Evolutionary conservation across 208 protist genomes (phyloP), one percentile per base, ranked within the genome.

Genomic region (Tritrichomonas foetus): DNA sequence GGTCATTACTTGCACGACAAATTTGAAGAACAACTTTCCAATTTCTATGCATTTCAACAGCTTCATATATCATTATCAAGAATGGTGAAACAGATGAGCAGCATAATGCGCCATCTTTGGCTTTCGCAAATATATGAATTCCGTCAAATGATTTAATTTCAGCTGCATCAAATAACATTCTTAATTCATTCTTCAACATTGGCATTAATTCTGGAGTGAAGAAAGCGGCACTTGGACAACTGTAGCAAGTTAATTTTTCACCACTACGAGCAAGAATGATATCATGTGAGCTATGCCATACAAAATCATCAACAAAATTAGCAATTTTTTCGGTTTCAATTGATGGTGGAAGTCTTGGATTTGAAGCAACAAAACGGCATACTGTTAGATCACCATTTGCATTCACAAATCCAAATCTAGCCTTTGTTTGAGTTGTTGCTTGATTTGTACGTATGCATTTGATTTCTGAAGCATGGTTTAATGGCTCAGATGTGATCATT

Each of bases 1-100:
- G n/a, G 36, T 94, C 93, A 33, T 94, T 94, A 27, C 36, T 75
- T 82, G 74, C 74, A n/a, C 74, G 74, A 36, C 74, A 82, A 25
- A 82, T 36, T 82, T 82, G 74, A 9, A 82, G 74, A 53, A 82
- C 74, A n/a, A 82, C 33, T 53, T 82, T 82, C 74, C 74, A 82
- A 53, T 82, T 82, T 11, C 41, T 3, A 14, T 82, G 74, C 3
- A 82, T 44, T n/a, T 82, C 74, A 44, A 82, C 50, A 11, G 74
- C 74, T 49, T 82, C 74, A 36, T 82, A 41, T 22, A 82, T 1
- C 74, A 82, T 82, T 3, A 82, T 22, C 3, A 82, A 41, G 41
- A 50, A 82, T 82, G 74, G 74, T 5, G n/a, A 47, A 36, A 82
- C 50, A 14, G n/a, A 41, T 8, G 41, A 33, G n/a, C 47, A 33